phyloP scores from a whole-genome alignment of 225 moss, liverwort and hornwort species.

The Bryum argenteum region DNA sequence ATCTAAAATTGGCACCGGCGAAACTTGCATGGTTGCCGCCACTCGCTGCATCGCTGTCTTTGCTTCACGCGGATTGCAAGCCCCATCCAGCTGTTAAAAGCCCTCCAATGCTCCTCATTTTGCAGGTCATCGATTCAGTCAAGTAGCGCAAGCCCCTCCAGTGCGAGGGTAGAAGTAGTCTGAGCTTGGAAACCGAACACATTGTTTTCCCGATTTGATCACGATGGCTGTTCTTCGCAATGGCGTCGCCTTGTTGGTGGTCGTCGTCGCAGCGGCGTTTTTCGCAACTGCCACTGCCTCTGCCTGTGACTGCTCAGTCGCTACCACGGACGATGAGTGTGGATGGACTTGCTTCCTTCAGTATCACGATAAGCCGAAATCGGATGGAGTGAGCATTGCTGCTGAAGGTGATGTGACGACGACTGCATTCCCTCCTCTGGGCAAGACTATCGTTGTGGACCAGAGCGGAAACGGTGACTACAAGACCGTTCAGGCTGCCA shows the following conservation, averaged over 20 bases:
- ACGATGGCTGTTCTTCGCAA: background rate
- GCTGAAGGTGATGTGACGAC: background rate
- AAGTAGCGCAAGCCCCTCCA: too few relatives aligned
- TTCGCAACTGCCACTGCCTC: background rate
- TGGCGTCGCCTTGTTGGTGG: background rate
- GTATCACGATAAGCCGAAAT: fast-evolving
- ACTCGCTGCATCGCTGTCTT: too few relatives aligned
- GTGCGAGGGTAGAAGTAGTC: too few relatives aligned
- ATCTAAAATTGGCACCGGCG: too few relatives aligned
- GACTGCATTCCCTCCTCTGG: background rate
- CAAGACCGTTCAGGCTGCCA: constrained; percentile 45
- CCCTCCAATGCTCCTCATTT: too few relatives aligned
- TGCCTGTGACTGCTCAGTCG: background rate
- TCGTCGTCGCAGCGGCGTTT: background rate
- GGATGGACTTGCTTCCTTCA: too few relatives aligned
- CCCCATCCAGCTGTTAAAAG: too few relatives aligned
- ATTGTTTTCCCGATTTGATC: too few relatives aligned
- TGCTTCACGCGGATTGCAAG: too few relatives aligned
- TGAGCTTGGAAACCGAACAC: too few relatives aligned
- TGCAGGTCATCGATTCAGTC: too few relatives aligned
- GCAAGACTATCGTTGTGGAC: constrained; percentile 41
- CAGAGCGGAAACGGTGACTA: constrained; percentile 42
- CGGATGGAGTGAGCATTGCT: background rate
- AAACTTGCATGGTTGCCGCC: too few relatives aligned
- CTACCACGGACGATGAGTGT: background rate